Evolutionary conservation across 768 basidiomycete genomes (phyloP).

Genomic region (Termitomyces sp.): DNA sequence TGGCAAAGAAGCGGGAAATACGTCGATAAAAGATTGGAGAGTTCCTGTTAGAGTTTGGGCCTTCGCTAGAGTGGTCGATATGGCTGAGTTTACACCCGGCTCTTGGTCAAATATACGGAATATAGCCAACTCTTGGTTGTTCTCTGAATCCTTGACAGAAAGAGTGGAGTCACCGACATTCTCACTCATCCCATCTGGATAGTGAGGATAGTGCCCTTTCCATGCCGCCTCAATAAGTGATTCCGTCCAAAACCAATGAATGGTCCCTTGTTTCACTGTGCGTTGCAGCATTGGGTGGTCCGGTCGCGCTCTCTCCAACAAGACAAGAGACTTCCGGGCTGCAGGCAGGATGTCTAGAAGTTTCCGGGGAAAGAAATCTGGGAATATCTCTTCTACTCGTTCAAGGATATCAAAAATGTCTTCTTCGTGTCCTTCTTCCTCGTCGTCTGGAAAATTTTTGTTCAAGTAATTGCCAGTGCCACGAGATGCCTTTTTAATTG

Average conservation of each 20-base stretch:
- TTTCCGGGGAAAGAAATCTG: conserved; percentile 55
- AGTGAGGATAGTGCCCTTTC: conserved; percentile 20
- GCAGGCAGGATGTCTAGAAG: conserved; percentile 51
- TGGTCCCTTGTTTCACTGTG: conserved; percentile 17
- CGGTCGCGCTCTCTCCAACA: conserved; percentile 61
- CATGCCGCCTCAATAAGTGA: conserved; percentile 48
- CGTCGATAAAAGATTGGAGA: conserved; percentile 44
- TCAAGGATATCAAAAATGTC: conserved; percentile 33
- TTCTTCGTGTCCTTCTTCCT: conserved; percentile 35
- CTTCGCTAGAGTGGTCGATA: conserved; percentile 11
- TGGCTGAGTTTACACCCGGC: conserved; percentile 40
- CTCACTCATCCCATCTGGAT: not conserved
- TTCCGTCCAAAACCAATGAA: conserved; percentile 64
- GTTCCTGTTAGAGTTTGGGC: conserved; percentile 6
- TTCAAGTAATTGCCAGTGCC: conserved; percentile 20
- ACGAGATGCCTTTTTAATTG: conserved; percentile 20
- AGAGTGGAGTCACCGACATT: not conserved
- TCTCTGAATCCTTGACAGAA: conserved; percentile 6
- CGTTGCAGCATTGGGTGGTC: conserved; percentile 52
- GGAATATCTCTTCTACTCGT: conserved; percentile 41
- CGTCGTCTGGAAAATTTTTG: conserved; percentile 30
- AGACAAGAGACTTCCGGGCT: conserved; percentile 63
- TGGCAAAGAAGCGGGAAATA: conserved; percentile 58
- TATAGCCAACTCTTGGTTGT: conserved; percentile 33
- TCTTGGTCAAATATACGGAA: conserved; percentile 64